Percentiles rank a stretch among this genome's conserved stretches.
phyloP scores from a whole-genome alignment of 441 rosid species.

The Manihot esculenta region DNA sequence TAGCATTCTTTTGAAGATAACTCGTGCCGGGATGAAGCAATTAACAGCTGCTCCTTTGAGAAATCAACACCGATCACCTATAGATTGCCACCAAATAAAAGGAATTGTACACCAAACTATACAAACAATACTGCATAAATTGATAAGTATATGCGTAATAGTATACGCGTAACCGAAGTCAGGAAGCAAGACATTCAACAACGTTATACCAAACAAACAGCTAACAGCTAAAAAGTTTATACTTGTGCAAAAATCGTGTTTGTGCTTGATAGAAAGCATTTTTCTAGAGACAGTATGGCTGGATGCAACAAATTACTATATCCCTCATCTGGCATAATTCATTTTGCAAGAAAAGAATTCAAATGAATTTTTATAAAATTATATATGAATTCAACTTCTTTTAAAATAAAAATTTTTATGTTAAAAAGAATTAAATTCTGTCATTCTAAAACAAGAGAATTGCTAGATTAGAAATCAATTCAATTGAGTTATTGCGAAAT shows the following conservation, averaged over 20 bases:
- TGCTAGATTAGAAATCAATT: too few species aligned
- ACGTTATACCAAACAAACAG: neutral
- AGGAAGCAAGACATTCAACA: neutral
- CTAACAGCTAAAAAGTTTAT: neutral
- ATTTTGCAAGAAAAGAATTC: too few species aligned
- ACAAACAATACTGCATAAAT: neutral
- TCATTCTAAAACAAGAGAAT: too few species aligned
- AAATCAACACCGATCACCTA: constrained; percentile 86
- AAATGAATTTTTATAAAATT: too few species aligned
- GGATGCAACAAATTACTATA: neutral
- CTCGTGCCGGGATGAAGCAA: constrained; percentile 63
- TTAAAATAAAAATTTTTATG: too few species aligned
- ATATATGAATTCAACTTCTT: too few species aligned
- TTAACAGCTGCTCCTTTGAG: constrained; percentile 61
- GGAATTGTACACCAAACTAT: neutral
- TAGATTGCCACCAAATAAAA: constrained; percentile 11
- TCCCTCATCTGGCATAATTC: too few species aligned
- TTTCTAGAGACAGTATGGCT: neutral
- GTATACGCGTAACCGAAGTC: neutral
- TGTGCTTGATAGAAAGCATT: neutral
- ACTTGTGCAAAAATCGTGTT: neutral
- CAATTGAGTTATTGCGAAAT: too few species aligned
- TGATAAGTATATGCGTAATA: too few species aligned
- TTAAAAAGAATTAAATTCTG: too few species aligned
- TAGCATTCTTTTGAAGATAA: constrained; percentile 49